These are phyloP conservation scores for Anthostomella pinea DNA, from an alignment of 2,329 filamentous ascomycete genomes.

Conservation along the genomic window DNA sequence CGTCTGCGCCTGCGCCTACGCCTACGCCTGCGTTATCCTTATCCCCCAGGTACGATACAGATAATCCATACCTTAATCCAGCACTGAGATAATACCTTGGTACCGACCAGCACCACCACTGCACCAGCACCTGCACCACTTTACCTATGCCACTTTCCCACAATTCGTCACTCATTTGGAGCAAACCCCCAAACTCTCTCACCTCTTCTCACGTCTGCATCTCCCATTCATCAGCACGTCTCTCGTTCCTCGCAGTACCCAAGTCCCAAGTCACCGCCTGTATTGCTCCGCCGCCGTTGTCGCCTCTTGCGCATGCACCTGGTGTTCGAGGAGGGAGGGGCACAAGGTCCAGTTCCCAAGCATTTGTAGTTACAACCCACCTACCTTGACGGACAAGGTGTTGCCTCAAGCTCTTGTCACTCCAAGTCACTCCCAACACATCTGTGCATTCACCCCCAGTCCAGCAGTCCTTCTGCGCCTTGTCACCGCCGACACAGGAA, in stretches of 20 bases:
- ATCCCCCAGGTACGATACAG: constrained; percentile 32
- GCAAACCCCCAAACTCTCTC: constrained; percentile 5
- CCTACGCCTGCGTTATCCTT: constrained; percentile 17
- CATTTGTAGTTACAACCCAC: constrained; percentile 11
- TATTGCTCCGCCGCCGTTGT: constrained; percentile 11
- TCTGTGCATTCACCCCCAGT: neutral
- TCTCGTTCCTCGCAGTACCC: too few species aligned
- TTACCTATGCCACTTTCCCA: constrained; percentile 11
- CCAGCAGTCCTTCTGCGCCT: constrained; percentile 1
- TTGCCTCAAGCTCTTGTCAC: constrained; percentile 5
- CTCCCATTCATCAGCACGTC: too few species aligned
- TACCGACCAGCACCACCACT: constrained; percentile 11
- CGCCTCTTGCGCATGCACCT: constrained; percentile 4
- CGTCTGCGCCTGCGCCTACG: constrained; percentile 13
- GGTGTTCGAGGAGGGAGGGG: constrained; percentile 14
- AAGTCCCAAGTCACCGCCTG: constrained; percentile 2
- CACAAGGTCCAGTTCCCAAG: constrained; percentile 8
- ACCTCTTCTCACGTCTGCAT: constrained; percentile 3
- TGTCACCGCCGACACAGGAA: constrained; percentile 1
- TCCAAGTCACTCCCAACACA: constrained; percentile 6
- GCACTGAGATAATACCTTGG: too few species aligned
- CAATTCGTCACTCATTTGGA: constrained; percentile 2
- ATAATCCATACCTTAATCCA: too few species aligned
- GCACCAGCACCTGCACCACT: constrained; percentile 11
- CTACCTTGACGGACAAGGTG: neutral